Evolutionary conservation across 768 basidiomycete species (phyloP).

Genomic region (Rhizopogon roseolus): DNA sequence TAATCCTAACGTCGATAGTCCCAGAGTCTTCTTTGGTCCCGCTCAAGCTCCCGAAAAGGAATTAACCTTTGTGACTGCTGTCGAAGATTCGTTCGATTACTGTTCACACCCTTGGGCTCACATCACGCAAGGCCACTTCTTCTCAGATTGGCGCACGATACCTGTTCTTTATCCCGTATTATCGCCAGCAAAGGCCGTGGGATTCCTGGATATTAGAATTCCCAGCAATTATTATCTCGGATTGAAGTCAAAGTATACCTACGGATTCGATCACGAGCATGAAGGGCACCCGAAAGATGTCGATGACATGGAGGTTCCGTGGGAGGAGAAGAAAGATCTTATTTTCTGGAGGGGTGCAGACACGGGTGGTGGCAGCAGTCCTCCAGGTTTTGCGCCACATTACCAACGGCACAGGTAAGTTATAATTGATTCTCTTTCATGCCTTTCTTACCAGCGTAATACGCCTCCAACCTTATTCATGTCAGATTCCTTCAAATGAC

Average conservation of each 20-base stretch:
- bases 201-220: conserved; percentile 88
- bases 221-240: conserved; percentile 95
- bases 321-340: conserved; percentile 81
- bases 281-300: conserved; percentile 60
- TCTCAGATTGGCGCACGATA: conserved; percentile 93
- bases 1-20: conserved; percentile 30
- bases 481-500: conserved; percentile 72
- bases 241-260: conserved; percentile 72
- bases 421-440: background rate
- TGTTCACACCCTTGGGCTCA: conserved; percentile 81
- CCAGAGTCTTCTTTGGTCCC: conserved; percentile 22
- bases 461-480: background rate
- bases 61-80: conserved; percentile 37
- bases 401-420: conserved; percentile 84
- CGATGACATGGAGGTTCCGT: conserved; percentile 83
- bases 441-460: conserved; percentile 1
- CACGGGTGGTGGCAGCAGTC: conserved; percentile 88
- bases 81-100: conserved; percentile 70
- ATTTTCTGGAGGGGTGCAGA: conserved; percentile 96
- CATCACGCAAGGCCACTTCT: conserved; percentile 90
- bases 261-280: conserved; percentile 83
- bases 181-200: conserved; percentile 82
- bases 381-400: conserved; percentile 73
- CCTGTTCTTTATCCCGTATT: conserved; percentile 87
- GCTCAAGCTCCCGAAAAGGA: conserved; percentile 6